Base-by-base conservation (phyloP, 371 early-diverging fungal genomes). In the Phascolomyces articulosus region DNA sequence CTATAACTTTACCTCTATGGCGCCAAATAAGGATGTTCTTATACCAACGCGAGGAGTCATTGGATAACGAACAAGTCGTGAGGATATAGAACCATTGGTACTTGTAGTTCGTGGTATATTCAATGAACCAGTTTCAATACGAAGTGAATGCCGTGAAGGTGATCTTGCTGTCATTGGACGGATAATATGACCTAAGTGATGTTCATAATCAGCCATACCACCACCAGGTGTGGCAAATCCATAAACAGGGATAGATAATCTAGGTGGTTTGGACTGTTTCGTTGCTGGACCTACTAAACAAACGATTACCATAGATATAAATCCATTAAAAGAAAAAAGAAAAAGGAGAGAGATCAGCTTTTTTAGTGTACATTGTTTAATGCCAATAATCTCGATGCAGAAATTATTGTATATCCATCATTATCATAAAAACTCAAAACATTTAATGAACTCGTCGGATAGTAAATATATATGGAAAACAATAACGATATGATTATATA, bases 1-100 rank as follows among this genome's bases (percentile, higher is more conserved):
- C n/a, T n/a, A n/a, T n/a, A n/a, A 58, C 13, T 58, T 60, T 77
- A 80, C 80, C 69, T 82, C 82, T 31, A 82, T 79, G 15, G 82
- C 82, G 31, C 82, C 74, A 67, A 82, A 79, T 11, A 82, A 48
- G 28, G 82, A 82, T 44, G 82, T 73, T 62, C 82, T 58, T 18
- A 82, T 74, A 27, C 82, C 82, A 23, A 77, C 65, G 63, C 78
- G 75, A 26, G 82, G 82, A 4, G 79, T 75, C 69, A 79, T 79
- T 2, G 77, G 70, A 2, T 69, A 71, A 21, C 75, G 68, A 44
- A 58, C 74, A 64, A 8, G 67, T 23, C 67, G 63, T 20, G 74
- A 53, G 3, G 67, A 66, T 7, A 74, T 66, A 3, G 81, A 74
- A 2, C 74, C 74, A 40, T 59, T 65, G 3, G 72, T 58, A 34